These are phyloP conservation scores for Fraxinus americana DNA, from an alignment of 257 asterid species.

Conservation along the genomic window DNA sequence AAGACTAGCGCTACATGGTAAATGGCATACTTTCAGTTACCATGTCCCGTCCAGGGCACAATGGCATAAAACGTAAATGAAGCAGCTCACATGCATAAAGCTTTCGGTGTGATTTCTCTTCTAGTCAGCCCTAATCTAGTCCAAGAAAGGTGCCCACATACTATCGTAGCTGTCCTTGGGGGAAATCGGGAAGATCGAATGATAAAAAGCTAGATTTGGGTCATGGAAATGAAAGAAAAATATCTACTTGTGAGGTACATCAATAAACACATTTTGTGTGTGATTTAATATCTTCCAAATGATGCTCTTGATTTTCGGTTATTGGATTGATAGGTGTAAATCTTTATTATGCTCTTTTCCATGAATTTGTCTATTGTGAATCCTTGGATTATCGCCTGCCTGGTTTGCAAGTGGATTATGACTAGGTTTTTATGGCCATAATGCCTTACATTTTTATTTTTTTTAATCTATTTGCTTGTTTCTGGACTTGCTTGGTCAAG, in stretches of 20 bases:
- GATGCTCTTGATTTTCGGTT: neutral
- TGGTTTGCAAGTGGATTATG: too few relatives aligned
- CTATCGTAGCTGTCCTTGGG: neutral
- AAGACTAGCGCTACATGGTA: neutral
- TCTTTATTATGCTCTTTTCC: neutral
- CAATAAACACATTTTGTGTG: neutral
- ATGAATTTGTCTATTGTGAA: neutral
- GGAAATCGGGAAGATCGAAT: neutral
- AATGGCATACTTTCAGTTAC: neutral
- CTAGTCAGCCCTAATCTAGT: neutral
- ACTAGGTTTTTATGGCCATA: too few relatives aligned
- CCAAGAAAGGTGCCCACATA: neutral
- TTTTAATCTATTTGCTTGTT: too few relatives aligned
- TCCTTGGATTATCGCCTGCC: neutral
- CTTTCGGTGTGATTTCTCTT: neutral
- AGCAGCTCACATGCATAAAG: neutral
- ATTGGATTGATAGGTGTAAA: neutral
- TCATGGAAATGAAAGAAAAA: neutral
- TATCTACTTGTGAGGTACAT: neutral
- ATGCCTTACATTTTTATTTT: too few relatives aligned
- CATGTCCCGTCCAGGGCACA: neutral
- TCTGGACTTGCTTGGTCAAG: too few relatives aligned
- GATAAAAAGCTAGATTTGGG: neutral
- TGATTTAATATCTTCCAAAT: neutral
- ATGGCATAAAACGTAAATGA: neutral